These are phyloP conservation scores for Tolypocladium paradoxum DNA, from an alignment of 2,329 filamentous ascomycete genomes.

Conservation along the genomic window DNA sequence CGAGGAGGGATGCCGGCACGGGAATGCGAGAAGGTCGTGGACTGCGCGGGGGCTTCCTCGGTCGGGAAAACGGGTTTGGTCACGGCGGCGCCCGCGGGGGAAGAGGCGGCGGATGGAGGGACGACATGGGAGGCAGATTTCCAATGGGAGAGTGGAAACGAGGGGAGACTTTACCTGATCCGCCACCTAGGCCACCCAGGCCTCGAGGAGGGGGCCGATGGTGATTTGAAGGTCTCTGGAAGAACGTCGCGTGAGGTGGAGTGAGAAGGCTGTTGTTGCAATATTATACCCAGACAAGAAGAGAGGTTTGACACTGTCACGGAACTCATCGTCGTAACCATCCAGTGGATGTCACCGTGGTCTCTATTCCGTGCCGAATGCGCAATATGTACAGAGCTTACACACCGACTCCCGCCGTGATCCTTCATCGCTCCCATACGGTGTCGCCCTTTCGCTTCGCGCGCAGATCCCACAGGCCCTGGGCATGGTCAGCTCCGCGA, in stretches of 20 bases:
- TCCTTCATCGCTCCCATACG: constrained; percentile 61
- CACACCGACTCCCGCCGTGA: constrained; percentile 5
- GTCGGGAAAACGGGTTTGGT: constrained; percentile 17
- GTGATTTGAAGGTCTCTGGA: constrained; percentile 7
- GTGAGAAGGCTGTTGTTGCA: constrained; percentile 2
- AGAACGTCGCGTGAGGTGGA: background rate
- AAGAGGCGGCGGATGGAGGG: constrained; percentile 27
- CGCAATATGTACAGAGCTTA: constrained; percentile 30
- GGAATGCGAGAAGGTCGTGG: constrained; percentile 12
- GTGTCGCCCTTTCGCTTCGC: constrained; percentile 83
- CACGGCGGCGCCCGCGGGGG: constrained; percentile 24
- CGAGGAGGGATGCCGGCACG: constrained; percentile 13
- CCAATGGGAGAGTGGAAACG: constrained; percentile 54
- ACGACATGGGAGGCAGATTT: constrained; percentile 24
- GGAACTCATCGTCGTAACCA: background rate
- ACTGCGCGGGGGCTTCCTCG: constrained; percentile 12
- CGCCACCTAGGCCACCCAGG: constrained; percentile 23
- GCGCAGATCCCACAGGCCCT: constrained; percentile 81
- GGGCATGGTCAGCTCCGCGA: constrained; percentile 11
- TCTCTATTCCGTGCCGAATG: constrained; percentile 17
- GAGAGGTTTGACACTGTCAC: background rate
- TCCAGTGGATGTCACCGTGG: background rate
- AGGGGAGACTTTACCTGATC: constrained; percentile 51
- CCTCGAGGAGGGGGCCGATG: constrained; percentile 18
- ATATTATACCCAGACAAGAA: constrained; percentile 19